Base-by-base conservation (phyloP, 352 stramenopile species). In the Hyaloperonospora brassicae region DNA sequence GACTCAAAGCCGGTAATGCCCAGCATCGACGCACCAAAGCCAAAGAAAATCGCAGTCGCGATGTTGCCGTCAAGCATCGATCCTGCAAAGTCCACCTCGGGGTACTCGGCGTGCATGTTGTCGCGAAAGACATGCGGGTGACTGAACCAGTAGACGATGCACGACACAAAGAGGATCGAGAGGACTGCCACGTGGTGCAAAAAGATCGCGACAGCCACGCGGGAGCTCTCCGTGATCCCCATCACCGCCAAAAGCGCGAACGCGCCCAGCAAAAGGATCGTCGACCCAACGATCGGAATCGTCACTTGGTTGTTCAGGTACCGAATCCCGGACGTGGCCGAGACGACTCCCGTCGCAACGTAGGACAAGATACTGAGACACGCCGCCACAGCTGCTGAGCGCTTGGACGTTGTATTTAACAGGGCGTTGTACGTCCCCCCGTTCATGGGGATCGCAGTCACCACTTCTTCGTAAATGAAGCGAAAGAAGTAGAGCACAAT, bases 371-470 rank as follows among this genome's bases (percentile, higher is more conserved):
- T 86, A 25, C 81, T 73, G 12, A 96, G 75, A 34, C 72, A 80
- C 5, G 87, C 87, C 2, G 84, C 84, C 10, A 93, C 67, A 0
- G 83, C 82, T 2, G 87, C 86, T 21, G 89, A 70, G 34, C 74
- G 69, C 65, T 96, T 96, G 25, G 67, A 88, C 24, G 85, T 95
- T 14, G 83, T 89, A 65, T 96, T 96, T 5, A 96, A 58, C 22
- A 96, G 70, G 1, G 87, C 78, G 59, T 95, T 96, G 68, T 96
- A 96, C 7, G 83, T 87, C 11, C 87, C 87, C 8, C 87, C 87
- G 67, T 96, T 96, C 55, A 93, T 75, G 9, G 86, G 86, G 38
- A 96, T 79, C 2, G 87, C 87, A 10, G 75, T 92, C 30, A 95
- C 87, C 5, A 84, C 87, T 56, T 96, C 87, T 43, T 79, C 73